Evolutionary conservation across 1,284 basidiomycete species (phyloP).

Genomic region (Rhodotorula sp.): DNA sequence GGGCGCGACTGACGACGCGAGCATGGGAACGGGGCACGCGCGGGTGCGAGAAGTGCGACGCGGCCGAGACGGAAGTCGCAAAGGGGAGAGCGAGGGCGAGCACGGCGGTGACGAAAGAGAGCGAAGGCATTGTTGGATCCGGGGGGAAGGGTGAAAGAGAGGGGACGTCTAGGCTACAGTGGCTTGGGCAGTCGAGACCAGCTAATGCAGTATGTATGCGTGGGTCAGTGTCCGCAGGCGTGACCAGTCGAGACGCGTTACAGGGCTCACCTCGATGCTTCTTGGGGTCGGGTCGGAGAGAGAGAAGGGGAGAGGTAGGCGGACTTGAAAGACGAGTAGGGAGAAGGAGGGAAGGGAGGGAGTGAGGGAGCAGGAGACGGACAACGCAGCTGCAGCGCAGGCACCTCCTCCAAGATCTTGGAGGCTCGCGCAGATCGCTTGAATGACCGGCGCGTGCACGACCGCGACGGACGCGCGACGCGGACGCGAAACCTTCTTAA

Average conservation of each 20-base stretch:
- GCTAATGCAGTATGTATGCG: background rate
- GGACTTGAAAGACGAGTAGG: background rate
- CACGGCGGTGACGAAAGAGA: slow-evolving; percentile 3
- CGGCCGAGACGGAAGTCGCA: slow-evolving; percentile 2
- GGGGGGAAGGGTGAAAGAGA: no score
- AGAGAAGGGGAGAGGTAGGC: background rate
- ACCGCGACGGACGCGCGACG: background rate
- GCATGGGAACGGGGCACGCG: background rate
- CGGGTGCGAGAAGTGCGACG: slow-evolving; percentile 14
- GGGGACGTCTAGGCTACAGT: background rate
- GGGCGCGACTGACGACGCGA: slow-evolving; percentile 6
- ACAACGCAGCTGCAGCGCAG: no score
- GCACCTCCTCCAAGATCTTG: no score
- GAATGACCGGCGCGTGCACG: background rate
- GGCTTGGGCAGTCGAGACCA: slow-evolving; percentile 12
- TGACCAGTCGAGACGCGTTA: no score
- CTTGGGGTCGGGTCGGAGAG: background rate
- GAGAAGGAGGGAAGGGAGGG: background rate
- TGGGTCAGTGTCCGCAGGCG: background rate
- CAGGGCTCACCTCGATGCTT: background rate
- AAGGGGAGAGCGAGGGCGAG: slow-evolving; percentile 2
- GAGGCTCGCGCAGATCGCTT: no score
- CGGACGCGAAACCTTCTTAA: background rate
- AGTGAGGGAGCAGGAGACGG: background rate
- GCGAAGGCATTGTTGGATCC: background rate